Evolutionary conservation across 164 flowering plant species (phyloP).

Genomic region (Warburgia ugandensis): DNA sequence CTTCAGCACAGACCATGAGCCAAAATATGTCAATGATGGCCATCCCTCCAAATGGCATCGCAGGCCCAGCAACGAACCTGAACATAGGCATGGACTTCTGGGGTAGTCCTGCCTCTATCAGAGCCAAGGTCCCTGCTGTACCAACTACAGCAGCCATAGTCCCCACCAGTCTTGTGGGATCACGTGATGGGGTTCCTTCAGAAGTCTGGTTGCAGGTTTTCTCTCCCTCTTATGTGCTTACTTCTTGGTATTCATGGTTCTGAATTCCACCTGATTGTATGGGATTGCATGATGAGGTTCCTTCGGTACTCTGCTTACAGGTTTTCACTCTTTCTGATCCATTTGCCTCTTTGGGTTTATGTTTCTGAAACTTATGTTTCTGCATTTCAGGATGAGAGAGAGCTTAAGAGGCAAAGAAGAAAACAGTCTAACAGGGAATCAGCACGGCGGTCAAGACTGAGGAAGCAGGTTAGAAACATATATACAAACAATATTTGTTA

Average conservation of each 20-base stretch:
- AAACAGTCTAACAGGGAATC: constrained; percentile 34
- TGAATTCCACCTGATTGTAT: constrained; percentile 9
- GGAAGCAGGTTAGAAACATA: constrained; percentile 25
- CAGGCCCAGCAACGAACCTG: constrained; percentile 27
- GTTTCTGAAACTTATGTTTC: background rate
- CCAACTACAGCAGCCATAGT: constrained; percentile 14
- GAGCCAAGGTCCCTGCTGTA: constrained; percentile 18
- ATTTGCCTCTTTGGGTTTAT: background rate
- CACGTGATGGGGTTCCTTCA: constrained; percentile 17
- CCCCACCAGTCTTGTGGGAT: constrained; percentile 12
- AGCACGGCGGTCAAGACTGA: constrained; percentile 28
- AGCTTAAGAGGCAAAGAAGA: constrained; percentile 29
- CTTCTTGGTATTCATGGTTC: constrained; percentile 6
- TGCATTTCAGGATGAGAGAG: constrained; percentile 24
- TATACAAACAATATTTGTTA: too few relatives aligned
- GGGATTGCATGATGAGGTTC: constrained; percentile 17
- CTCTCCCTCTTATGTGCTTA: background rate
- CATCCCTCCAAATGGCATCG: constrained; percentile 17
- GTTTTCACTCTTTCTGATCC: constrained; percentile 9
- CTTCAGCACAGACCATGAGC: constrained; percentile 15
- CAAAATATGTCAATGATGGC: constrained; percentile 14
- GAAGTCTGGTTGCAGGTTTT: constrained; percentile 27
- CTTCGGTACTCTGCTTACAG: constrained; percentile 24
- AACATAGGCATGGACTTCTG: constrained; percentile 32
- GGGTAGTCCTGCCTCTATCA: constrained; percentile 20